These are phyloP conservation scores for Rhizoctonia solani DNA, from an alignment of 1,284 basidiomycete species.

Conservation along the genomic window DNA sequence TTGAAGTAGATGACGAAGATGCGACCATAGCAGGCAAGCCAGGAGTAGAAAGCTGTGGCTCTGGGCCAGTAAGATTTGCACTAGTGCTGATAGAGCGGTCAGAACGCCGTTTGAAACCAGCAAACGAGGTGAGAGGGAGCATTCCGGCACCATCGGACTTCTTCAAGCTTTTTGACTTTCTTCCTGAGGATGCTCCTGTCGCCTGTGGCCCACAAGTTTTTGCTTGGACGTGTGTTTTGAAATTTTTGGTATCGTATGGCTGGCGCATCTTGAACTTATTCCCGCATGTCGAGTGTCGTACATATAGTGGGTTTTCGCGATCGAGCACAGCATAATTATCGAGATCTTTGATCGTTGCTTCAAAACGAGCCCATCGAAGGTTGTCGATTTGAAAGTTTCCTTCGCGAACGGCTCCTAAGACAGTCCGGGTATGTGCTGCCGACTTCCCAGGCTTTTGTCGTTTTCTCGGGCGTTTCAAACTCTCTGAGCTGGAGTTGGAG, in stretches of 20 bases:
- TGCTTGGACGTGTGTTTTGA: not conserved
- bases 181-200: too few relatives aligned
- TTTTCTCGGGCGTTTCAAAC: not conserved
- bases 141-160: too few relatives aligned
- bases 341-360: not conserved
- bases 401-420: not conserved
- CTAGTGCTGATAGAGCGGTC: too few relatives aligned
- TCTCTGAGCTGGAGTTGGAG: too few relatives aligned
- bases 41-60: too few relatives aligned
- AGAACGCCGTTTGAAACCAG: too few relatives aligned
- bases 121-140: too few relatives aligned
- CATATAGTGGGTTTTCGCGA: not conserved
- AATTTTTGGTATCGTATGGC: not conserved
- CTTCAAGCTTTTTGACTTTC: too few relatives aligned
- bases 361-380: not conserved
- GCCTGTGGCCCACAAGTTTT: not conserved
- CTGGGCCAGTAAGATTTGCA: too few relatives aligned
- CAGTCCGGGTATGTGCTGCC: not conserved
- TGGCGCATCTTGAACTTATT: not conserved
- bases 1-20: too few relatives aligned
- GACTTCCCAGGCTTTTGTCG: not conserved
- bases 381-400: not conserved
- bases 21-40: too few relatives aligned
- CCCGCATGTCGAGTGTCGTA: slow-evolving; percentile 3
- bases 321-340: not conserved